phyloP scores from a whole-genome alignment of 768 basidiomycete species.

The Mycena chlorophos region DNA sequence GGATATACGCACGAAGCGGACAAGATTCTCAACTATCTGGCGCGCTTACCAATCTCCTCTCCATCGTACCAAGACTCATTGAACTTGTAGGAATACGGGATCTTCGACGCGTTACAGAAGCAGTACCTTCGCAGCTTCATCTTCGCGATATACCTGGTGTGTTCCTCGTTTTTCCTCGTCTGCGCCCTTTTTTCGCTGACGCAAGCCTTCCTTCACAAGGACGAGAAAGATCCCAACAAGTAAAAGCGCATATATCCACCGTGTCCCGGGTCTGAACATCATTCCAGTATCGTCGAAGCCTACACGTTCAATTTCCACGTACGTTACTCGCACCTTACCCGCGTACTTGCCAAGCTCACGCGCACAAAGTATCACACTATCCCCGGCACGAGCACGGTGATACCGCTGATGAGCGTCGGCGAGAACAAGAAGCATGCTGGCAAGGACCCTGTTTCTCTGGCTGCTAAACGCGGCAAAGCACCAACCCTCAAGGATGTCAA shows the following conservation, averaged over 20 bases:
- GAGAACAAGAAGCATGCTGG: slow-evolving; percentile 44
- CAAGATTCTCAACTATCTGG: slow-evolving; percentile 78
- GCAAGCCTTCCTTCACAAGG: slow-evolving; percentile 43
- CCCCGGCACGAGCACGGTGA: slow-evolving; percentile 54
- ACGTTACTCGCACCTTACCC: slow-evolving; percentile 11
- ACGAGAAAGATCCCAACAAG: slow-evolving; percentile 85
- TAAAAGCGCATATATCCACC: slow-evolving; percentile 39
- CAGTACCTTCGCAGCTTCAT: slow-evolving; percentile 84
- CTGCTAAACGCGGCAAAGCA: slow-evolving; percentile 56
- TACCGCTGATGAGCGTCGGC: slow-evolving; percentile 77
- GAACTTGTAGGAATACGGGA: slow-evolving; percentile 68
- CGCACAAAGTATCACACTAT: slow-evolving; percentile 63
- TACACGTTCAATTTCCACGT: slow-evolving; percentile 88
- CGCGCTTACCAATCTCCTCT: slow-evolving; percentile 34
- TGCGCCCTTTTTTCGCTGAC: background rate
- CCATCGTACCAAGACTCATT: background rate
- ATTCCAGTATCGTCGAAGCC: slow-evolving; percentile 74
- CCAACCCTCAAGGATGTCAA: slow-evolving; percentile 84
- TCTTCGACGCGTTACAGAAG: slow-evolving; percentile 83
- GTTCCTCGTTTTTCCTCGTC: slow-evolving; percentile 21
- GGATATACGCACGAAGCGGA: slow-evolving; percentile 85
- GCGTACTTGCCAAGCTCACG: background rate
- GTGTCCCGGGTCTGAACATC: slow-evolving; percentile 4
- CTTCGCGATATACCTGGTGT: slow-evolving; percentile 80
- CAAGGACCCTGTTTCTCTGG: slow-evolving; percentile 61